These are phyloP conservation scores for Setomelanomma holmii DNA, from an alignment of 2,329 filamentous ascomycete species.

Conservation along the genomic window DNA sequence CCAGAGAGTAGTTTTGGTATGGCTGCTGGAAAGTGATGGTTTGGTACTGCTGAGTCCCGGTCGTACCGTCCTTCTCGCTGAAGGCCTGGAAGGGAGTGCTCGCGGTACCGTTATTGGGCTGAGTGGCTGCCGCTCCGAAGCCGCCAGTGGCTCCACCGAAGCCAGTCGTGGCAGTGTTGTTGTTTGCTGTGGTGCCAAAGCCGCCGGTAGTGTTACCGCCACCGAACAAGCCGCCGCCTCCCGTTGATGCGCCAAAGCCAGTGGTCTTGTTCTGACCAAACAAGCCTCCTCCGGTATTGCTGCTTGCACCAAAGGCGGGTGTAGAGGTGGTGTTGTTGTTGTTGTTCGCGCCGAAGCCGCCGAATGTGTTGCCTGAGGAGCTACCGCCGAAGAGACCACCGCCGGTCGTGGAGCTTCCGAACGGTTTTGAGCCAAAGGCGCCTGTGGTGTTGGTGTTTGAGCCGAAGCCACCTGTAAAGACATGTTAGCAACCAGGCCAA, in stretches of 20 bases:
- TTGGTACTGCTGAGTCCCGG: slow-evolving; percentile 72
- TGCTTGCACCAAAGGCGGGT: slow-evolving; percentile 35
- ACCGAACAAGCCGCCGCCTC: slow-evolving; percentile 38
- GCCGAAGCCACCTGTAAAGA: slow-evolving; percentile 41
- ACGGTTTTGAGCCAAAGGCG: slow-evolving; percentile 39
- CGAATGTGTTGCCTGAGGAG: slow-evolving; percentile 25
- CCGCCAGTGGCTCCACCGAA: slow-evolving; percentile 38
- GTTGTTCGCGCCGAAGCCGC: slow-evolving; percentile 30
- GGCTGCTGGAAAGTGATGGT: slow-evolving; percentile 79
- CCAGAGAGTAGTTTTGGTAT: slow-evolving; percentile 91
- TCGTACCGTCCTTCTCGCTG: slow-evolving; percentile 73
- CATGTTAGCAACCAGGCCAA: slow-evolving; percentile 26
- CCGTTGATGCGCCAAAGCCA: slow-evolving; percentile 36
- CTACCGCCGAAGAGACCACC: slow-evolving; percentile 45
- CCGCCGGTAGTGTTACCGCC: slow-evolving; percentile 34
- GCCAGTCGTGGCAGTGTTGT: slow-evolving; percentile 23
- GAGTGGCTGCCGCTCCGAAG: slow-evolving; percentile 33
- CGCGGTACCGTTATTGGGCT: slow-evolving; percentile 67
- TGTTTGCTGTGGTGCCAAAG: slow-evolving; percentile 32
- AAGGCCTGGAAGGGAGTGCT: slow-evolving; percentile 70
- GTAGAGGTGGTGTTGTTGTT: slow-evolving; percentile 26
- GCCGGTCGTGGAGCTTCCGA: slow-evolving; percentile 42
- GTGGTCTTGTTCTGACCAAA: slow-evolving; percentile 41
- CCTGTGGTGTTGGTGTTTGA: slow-evolving; percentile 27
- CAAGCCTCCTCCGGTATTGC: slow-evolving; percentile 34